Evolutionary conservation across 2,329 filamentous ascomycete species (phyloP), one percentile per base, ranked within the genome.

Genomic region (Drechmeria coniospora): DNA sequence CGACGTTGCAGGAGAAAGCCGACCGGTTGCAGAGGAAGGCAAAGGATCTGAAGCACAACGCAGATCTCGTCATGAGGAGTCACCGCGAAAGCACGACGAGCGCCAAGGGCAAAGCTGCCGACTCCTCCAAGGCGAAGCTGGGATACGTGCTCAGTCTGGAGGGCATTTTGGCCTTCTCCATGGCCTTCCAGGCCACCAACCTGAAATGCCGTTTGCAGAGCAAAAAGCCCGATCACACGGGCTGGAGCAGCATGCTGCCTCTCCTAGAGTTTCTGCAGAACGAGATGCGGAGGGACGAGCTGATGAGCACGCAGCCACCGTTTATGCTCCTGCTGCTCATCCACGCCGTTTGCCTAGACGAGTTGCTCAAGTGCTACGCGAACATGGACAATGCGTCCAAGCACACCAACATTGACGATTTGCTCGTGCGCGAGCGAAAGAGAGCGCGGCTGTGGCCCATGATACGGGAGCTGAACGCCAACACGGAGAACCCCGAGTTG

Each of bases 31-130:
- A 45, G 16, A 43, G 35, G 3, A 39, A 68, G 6, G 68, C 62
- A 3, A 60, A 53, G 18, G 59, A 55, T 29, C 50, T 72, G 12
- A 73, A 73, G 50, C 66, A 69, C 34, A 51, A 58, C 9, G 62
- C 65, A 15, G 68, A 73, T 35, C 27, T 42, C 4, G 56, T 49
- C 11, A 54, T 66, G 33, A 40, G 44, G 23, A 36, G 29, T 1
- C 39, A 37, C 11, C 37, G 35, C 20, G 38, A 31, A 5, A 45
- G 38, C 31, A 31, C 36, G 8, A 27, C 36, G 5, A 39, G 33
- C 23, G 22, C 29, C 9, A 33, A 34, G 23, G 40, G 40, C 8
- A 43, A 45, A n/a, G 30, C 37, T 5, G 43, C 44, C 20, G 44
- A 50, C n/a, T 29, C n/a, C n/a, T n/a, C 46, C 6, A 53, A 54